Evolutionary conservation across 768 basidiomycete genomes (phyloP).

Genomic region (Vararia minispora): DNA sequence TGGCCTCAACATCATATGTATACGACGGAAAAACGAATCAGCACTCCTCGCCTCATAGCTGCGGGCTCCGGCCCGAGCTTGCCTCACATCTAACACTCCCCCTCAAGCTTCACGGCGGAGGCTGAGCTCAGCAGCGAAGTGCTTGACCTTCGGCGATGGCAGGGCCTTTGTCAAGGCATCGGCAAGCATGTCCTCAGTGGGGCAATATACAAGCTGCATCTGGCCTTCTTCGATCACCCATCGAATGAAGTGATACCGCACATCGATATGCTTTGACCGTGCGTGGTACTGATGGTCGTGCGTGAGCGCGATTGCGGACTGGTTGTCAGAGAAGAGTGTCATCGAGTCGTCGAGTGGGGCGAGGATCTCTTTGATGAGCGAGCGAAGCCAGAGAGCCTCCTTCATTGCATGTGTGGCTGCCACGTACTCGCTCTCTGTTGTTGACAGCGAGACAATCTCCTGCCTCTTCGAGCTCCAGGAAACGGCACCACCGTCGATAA

Average conservation of each 20-base stretch:
- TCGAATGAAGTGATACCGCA: slow-evolving; percentile 24
- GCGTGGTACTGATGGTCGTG: slow-evolving; percentile 20
- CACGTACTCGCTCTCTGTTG: slow-evolving; percentile 30
- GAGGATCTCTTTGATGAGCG: too few species aligned
- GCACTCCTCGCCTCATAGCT: too few species aligned
- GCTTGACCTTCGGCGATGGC: not conserved
- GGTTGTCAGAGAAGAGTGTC: slow-evolving; percentile 25
- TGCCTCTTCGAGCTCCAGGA: slow-evolving; percentile 29
- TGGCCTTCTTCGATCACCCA: slow-evolving; percentile 15
- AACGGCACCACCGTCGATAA: slow-evolving; percentile 24
- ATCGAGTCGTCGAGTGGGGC: too few species aligned
- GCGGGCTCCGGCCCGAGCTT: too few species aligned
- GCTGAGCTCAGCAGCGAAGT: too few species aligned
- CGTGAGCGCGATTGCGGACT: slow-evolving; percentile 22
- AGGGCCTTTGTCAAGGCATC: slow-evolving; percentile 8
- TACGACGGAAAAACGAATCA: too few species aligned
- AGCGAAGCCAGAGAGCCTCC: slow-evolving; percentile 23
- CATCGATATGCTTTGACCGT: slow-evolving; percentile 27
- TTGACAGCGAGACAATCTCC: slow-evolving; percentile 26
- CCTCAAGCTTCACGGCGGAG: too few species aligned
- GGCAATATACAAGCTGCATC: slow-evolving; percentile 13
- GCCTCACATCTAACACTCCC: too few species aligned
- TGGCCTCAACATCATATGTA: too few species aligned
- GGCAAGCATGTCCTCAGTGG: slow-evolving; percentile 12
- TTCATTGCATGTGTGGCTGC: slow-evolving; percentile 21